Evolutionary conservation across 2,329 filamentous ascomycete species (phyloP).

Genomic region (Claviceps pazoutovae): DNA sequence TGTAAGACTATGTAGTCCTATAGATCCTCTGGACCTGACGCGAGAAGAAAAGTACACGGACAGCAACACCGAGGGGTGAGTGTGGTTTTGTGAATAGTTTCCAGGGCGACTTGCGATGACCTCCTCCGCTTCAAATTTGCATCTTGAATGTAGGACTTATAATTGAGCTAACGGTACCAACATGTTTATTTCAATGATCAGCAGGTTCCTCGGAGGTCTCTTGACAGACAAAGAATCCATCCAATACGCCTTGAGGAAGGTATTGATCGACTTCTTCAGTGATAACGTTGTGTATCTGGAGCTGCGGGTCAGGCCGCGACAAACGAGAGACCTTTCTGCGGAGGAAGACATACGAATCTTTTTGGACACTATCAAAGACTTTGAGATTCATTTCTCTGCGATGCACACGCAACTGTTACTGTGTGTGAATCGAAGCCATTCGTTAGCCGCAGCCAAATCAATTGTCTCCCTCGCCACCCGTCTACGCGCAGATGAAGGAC

Average conservation of each 20-base stretch:
- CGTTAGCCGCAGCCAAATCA: constrained; percentile 42
- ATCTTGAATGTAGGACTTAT: too few species aligned
- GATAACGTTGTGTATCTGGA: constrained; percentile 71
- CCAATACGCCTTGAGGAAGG: constrained; percentile 46
- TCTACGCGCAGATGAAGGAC: constrained; percentile 23
- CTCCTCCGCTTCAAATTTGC: too few species aligned
- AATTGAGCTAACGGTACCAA: too few species aligned
- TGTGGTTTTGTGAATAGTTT: constrained; percentile 4
- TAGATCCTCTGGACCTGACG: constrained; percentile 57
- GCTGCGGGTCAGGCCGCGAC: constrained; percentile 64
- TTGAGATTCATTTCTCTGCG: constrained; percentile 24
- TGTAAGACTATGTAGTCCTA: constrained; percentile 36
- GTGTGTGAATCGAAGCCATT: constrained; percentile 57
- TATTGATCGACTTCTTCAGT: constrained; percentile 49
- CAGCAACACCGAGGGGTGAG: constrained; percentile 54
- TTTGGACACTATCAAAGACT: constrained; percentile 45
- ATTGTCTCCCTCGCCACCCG: constrained; percentile 49
- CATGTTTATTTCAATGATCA: constrained; percentile 68
- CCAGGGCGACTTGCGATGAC: background rate
- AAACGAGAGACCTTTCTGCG: constrained; percentile 43
- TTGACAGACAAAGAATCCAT: constrained; percentile 49
- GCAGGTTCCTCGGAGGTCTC: constrained; percentile 65
- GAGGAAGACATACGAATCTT: constrained; percentile 51
- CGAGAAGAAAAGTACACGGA: constrained; percentile 52
- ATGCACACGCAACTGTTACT: constrained; percentile 57